Percentiles rank a stretch among this genome's conserved stretches.
These are phyloP conservation scores for Esteya vermicola DNA, from an alignment of 2,329 filamentous ascomycete species.

Conservation along the genomic window DNA sequence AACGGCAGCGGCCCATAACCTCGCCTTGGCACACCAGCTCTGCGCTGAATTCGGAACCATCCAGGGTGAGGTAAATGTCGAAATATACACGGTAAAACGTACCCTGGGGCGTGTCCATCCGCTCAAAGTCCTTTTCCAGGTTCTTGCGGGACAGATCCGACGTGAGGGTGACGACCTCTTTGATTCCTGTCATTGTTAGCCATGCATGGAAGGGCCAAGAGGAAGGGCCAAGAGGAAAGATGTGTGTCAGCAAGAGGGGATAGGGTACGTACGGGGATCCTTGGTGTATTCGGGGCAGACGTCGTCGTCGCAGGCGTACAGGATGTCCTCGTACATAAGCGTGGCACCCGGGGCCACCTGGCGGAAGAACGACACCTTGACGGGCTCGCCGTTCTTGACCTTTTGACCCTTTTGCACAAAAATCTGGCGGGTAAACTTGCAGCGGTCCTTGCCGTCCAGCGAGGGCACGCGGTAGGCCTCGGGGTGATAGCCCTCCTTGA, in stretches of 20 bases:
- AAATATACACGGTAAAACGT: constrained; percentile 82
- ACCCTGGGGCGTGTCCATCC: constrained; percentile 97
- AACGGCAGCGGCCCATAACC: constrained; percentile 93
- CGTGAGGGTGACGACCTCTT: constrained; percentile 95
- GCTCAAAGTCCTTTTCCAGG: constrained; percentile 96
- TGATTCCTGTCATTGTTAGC: constrained; percentile 57
- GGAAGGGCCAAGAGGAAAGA: background rate
- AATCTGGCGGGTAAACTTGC: constrained; percentile 97
- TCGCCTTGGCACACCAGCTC: constrained; percentile 98
- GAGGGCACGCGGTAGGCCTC: constrained; percentile 96
- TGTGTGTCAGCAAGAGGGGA: background rate
- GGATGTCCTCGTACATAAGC: constrained; percentile 97
- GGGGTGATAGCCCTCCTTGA: constrained; percentile 97
- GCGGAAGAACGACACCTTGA: constrained; percentile 97
- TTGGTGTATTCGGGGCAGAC: constrained; percentile 98
- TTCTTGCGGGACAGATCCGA: constrained; percentile 97
- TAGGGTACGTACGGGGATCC: constrained; percentile 72
- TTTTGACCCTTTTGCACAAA: constrained; percentile 98
- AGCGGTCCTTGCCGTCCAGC: constrained; percentile 90
- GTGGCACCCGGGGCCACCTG: constrained; percentile 95
- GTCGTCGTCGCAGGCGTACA: constrained; percentile 96
- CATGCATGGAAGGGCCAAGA: too few relatives aligned
- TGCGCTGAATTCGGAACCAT: constrained; percentile 95
- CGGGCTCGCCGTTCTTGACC: constrained; percentile 97
- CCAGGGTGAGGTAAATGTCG: constrained; percentile 79